These are phyloP conservation scores for Plectosphaerella plurivora DNA, from an alignment of 2,329 filamentous ascomycete genomes.

Conservation along the genomic window DNA sequence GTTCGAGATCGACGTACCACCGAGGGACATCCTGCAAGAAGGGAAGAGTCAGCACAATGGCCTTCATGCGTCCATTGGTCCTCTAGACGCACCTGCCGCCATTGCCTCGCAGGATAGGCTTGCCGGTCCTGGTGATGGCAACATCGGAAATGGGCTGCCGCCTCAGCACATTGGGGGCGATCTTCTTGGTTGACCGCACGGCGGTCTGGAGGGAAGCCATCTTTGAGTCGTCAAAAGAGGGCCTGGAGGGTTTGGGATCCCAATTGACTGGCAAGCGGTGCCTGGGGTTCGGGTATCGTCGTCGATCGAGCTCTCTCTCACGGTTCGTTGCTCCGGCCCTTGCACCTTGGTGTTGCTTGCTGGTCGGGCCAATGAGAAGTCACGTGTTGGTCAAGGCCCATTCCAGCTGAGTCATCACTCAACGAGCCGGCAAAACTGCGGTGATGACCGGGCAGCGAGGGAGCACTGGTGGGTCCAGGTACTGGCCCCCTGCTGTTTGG, in stretches of 20 bases:
- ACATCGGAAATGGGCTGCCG: slow-evolving; percentile 70
- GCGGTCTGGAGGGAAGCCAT: slow-evolving; percentile 56
- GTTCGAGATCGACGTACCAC: slow-evolving; percentile 54
- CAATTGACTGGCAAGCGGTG: slow-evolving; percentile 15
- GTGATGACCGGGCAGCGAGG: not conserved
- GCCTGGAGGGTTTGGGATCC: slow-evolving; percentile 5
- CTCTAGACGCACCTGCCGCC: slow-evolving; percentile 72
- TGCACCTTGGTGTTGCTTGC: not conserved
- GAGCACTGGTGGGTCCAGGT: not conserved
- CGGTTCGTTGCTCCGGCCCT: slow-evolving; percentile 9
- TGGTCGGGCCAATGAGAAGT: not conserved
- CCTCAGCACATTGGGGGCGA: slow-evolving; percentile 41
- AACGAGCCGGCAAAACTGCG: not conserved
- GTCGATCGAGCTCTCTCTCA: slow-evolving; percentile 4
- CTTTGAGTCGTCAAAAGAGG: slow-evolving; percentile 20
- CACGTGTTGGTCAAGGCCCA: slow-evolving; percentile 4
- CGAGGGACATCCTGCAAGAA: slow-evolving; percentile 66
- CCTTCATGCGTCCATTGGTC: slow-evolving; percentile 16
- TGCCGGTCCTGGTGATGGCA: slow-evolving; percentile 90
- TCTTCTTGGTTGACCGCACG: slow-evolving; percentile 47
- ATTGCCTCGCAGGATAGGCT: slow-evolving; percentile 83
- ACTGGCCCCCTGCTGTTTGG: not conserved
- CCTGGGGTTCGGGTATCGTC: slow-evolving; percentile 11
- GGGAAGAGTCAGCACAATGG: slow-evolving; percentile 19
- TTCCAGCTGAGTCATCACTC: not conserved